Evolutionary conservation across 805 yeast genomes (phyloP).

Genomic region (Yamadazyma kitorensis): DNA sequence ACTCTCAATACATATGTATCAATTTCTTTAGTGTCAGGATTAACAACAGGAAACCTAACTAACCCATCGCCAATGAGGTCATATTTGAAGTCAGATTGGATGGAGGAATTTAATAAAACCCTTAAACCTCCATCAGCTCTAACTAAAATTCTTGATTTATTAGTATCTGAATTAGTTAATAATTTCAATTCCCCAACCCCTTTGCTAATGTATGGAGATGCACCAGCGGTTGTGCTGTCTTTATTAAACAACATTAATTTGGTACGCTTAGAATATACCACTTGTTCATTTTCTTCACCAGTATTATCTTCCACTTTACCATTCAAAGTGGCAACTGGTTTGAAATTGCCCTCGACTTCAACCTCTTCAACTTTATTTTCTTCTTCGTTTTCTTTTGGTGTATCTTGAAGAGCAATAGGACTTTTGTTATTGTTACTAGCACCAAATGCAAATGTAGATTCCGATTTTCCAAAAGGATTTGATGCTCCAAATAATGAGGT

Average conservation of each 20-base stretch:
- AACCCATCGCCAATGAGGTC: constrained; percentile 60
- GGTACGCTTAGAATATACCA: constrained; percentile 61
- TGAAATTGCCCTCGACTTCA: constrained; percentile 38
- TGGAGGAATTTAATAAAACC: constrained; percentile 65
- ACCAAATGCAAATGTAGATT: constrained; percentile 27
- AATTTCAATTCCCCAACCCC: constrained; percentile 86
- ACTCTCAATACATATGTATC: constrained; percentile 72
- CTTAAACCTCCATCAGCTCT: constrained; percentile 89
- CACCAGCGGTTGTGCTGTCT: constrained; percentile 34
- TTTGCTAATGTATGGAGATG: constrained; percentile 51
- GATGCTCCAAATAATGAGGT: background rate
- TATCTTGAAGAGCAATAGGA: constrained; percentile 16
- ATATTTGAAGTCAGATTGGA: constrained; percentile 59
- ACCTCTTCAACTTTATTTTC: constrained; percentile 44
- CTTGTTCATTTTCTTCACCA: constrained; percentile 83
- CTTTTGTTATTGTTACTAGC: constrained; percentile 11
- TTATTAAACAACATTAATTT: constrained; percentile 64
- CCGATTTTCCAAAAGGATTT: no score
- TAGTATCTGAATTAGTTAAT: constrained; percentile 55
- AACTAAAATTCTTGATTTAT: constrained; percentile 67
- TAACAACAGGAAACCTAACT: constrained; percentile 65
- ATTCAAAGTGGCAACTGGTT: constrained; percentile 15
- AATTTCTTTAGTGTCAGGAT: constrained; percentile 48
- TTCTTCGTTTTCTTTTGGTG: constrained; percentile 20
- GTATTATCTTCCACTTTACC: constrained; percentile 55